phyloP scores from a whole-genome alignment of 1,139 yeast species.

The Sugiyamaella novakii region DNA sequence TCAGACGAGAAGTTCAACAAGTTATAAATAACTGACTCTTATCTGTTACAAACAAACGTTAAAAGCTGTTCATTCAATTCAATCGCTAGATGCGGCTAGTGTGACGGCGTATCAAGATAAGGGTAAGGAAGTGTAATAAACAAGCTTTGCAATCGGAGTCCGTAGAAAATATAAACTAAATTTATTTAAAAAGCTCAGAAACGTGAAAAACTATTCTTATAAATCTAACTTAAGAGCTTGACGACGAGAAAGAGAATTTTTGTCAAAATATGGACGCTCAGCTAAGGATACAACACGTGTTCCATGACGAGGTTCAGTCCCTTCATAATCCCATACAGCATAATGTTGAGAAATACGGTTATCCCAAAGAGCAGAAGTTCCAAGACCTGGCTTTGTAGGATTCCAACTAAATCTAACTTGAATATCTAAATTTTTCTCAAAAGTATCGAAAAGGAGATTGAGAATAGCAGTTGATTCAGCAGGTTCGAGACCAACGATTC shows the following conservation, averaged over 20 bases:
- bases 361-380: constrained; percentile 73
- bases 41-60: too few relatives aligned
- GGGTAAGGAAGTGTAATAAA: too few relatives aligned
- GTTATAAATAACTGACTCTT: too few relatives aligned
- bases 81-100: too few relatives aligned
- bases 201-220: too few relatives aligned
- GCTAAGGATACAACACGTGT: constrained; percentile 69
- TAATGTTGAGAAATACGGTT: constrained; percentile 66
- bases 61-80: too few relatives aligned
- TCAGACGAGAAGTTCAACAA: too few relatives aligned
- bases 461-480: constrained; percentile 63
- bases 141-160: too few relatives aligned
- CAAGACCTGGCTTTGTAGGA: constrained; percentile 36
- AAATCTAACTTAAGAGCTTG: constrained; percentile 10
- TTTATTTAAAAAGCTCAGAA: too few relatives aligned
- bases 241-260: constrained; percentile 15
- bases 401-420: constrained; percentile 63
- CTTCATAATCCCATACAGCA: constrained; percentile 44
- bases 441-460: constrained; percentile 49
- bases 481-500: constrained; percentile 65
- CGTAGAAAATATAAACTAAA: too few relatives aligned
- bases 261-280: constrained; percentile 42
- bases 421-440: constrained; percentile 38
- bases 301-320: constrained; percentile 55
- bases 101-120: too few relatives aligned